phyloP scores from a whole-genome alignment of 2,329 filamentous ascomycete genomes.

The Colletotrichum lini region DNA sequence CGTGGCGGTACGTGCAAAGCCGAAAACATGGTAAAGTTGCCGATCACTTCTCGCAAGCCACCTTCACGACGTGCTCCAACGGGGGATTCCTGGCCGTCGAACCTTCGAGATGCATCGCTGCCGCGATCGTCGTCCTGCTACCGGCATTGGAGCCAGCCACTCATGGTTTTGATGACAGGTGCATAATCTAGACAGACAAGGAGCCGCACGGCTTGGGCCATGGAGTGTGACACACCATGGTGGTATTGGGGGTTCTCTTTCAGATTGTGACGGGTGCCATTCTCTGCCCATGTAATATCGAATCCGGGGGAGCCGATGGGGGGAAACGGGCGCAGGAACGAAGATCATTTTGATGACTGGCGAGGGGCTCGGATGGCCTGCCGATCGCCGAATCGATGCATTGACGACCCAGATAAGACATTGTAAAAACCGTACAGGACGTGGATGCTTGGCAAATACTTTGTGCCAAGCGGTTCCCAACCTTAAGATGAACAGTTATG shows the following conservation, averaged over 20 bases:
- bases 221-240: neutral
- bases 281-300: neutral
- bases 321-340: neutral
- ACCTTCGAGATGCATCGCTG: conserved; percentile 5
- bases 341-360: neutral
- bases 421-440: neutral
- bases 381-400: neutral
- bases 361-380: neutral
- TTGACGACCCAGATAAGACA: neutral
- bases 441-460: too few relatives aligned
- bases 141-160: conserved; percentile 6
- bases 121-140: conserved; percentile 9
- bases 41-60: conserved; percentile 5
- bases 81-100: conserved; percentile 1
- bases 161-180: neutral
- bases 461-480: too few relatives aligned
- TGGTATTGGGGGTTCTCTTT: neutral
- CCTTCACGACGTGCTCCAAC: neutral
- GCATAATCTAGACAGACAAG: conserved; percentile 3
- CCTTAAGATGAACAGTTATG: too few relatives aligned
- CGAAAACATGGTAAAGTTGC: neutral
- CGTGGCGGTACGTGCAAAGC: neutral
- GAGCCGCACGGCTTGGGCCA: neutral
- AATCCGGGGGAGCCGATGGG: conserved; percentile 22
- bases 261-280: neutral